Base-by-base conservation (phyloP, 495 filamentous ascomycete species). In the Choiromyces venosus region DNA sequence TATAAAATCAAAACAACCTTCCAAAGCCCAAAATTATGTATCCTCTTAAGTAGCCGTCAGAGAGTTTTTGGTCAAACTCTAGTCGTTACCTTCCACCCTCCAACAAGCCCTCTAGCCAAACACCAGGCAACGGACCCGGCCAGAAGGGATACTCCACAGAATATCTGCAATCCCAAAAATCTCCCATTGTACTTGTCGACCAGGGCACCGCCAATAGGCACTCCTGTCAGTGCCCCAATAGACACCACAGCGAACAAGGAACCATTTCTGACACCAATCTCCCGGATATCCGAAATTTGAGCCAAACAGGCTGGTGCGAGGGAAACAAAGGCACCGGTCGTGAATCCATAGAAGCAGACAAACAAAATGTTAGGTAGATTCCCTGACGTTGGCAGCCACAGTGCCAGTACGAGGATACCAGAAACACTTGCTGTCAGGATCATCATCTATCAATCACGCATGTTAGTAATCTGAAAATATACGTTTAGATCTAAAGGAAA, bases 181-280 rank as follows among this genome's bases (percentile, higher is more conserved):
- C 81, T 75, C 7, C 88, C 89, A 76, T 86, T 35, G 71, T 89
- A 83, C 21, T 83, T 81, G 3, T 78, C 79, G 2, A 92, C 83
- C 56, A 95, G 84, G 0, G 89, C 90, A 14, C 92, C 91, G 6
- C 87, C 91, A 80, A 94, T 92, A 0, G 92, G 92, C 46, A 85
- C 88, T 4, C 90, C 90, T 0, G 87, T 89, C 70, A 95, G 81
- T 1, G 87, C 89, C 36, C 89, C 92, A 68, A 93, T 80, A 4
- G 87, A 86, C 19, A 89, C 83, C 39, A 88, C 82, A 37, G 88
- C 85, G 79, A 93, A 92, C 70, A 89, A 82, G 0, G 87, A 86
- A 4, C 92, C 92, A n/a, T 84, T 91, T 33, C 92, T 86, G 1
- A 91, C 84, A 4, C 92, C 92, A 19, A 95, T 91, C 79, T 93